phyloP scores from a whole-genome alignment of 2,329 filamentous ascomycete genomes.

The Fusarium ambrosium region DNA sequence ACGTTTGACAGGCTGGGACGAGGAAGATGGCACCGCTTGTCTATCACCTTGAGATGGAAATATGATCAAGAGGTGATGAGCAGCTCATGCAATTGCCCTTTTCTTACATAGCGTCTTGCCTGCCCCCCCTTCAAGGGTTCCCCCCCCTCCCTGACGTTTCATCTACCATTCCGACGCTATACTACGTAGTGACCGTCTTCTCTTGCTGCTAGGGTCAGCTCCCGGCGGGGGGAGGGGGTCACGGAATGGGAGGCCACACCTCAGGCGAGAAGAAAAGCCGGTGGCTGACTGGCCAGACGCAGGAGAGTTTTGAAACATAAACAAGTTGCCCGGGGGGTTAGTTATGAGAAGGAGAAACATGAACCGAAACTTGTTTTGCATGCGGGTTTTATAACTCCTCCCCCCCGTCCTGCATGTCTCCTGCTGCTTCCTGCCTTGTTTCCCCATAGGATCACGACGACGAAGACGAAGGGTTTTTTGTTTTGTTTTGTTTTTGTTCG shows the following conservation, averaged over 20 bases:
- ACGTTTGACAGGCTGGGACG: not conserved
- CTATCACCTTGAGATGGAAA: not conserved
- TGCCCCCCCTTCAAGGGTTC: not conserved
- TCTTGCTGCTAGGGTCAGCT: not conserved
- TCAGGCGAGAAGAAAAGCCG: not conserved
- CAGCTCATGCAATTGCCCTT: not conserved
- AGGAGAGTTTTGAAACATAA: constrained; percentile 27
- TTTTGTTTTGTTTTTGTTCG: not conserved
- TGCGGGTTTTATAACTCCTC: constrained; percentile 30
- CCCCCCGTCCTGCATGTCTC: not conserved
- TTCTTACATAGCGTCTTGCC: constrained; percentile 4
- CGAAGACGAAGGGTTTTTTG: constrained; percentile 7
- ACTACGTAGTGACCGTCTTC: constrained; percentile 1
- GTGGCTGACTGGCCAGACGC: constrained; percentile 10
- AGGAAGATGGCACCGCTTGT: constrained; percentile 20
- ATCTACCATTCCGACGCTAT: constrained; percentile 31
- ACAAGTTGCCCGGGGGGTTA: constrained; percentile 17
- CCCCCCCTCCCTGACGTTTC: constrained; percentile 1
- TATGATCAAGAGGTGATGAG: not conserved
- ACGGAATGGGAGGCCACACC: constrained; percentile 19
- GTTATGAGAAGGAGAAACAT: constrained; percentile 11
- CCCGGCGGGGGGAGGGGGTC: constrained; percentile 12
- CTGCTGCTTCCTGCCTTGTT: not conserved
- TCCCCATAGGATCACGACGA: constrained; percentile 20
- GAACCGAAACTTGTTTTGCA: constrained; percentile 21